Base-by-base conservation (phyloP, 805 yeast genomes). In the Zygosaccharomyces kombuchaensis region DNA sequence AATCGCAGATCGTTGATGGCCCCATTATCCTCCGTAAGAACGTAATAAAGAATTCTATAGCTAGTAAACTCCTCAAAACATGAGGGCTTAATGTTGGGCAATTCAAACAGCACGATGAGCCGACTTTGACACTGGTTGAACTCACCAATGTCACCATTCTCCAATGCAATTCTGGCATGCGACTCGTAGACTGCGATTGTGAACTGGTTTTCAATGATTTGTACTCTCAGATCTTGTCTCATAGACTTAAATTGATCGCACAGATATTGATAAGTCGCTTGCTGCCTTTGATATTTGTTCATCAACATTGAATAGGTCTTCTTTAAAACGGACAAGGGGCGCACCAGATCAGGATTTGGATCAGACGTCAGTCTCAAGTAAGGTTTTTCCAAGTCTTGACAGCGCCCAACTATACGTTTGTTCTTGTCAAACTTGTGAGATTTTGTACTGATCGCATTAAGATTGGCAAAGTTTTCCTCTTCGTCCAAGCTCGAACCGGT, bases 121-220 rank as follows among this genome's bases (percentile, higher is more conserved):
- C 88, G 87, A 12, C 95, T 80, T 64, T 86, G 95, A 62, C 98
- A 93, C 63, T 91, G 97, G 68, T 93, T 93, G 63, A 86, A 89
- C 64, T 93, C 98, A 8, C 97, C 97, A 51, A 91, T 67, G 64
- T 91, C 99, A 34, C 77, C 75, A 59, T 84, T 82, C 54, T 81
- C 84, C 31, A 91, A 74, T 0, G 97, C 95, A n/a, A 90, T 70
- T 40, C 89, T 77, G 3, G 93, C 93, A 65, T 91, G 95, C 2
- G 81, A 75, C 64, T 88, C 93, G 64, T 93, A 91, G 0, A 88
- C 96, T 44, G 68, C 60, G 5, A 88, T 77, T 0, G 96, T 78
- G 60, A 93, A 86, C 36, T 77, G 81, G 57, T 80, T 80, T 56
- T 82, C 82, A 36, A 91, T 82, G 59, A 85, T 85, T 67, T 91